These are phyloP conservation scores for Paspalum vaginatum DNA, from an alignment of 176 grass and related monocot genomes.

Conservation along the genomic window DNA sequence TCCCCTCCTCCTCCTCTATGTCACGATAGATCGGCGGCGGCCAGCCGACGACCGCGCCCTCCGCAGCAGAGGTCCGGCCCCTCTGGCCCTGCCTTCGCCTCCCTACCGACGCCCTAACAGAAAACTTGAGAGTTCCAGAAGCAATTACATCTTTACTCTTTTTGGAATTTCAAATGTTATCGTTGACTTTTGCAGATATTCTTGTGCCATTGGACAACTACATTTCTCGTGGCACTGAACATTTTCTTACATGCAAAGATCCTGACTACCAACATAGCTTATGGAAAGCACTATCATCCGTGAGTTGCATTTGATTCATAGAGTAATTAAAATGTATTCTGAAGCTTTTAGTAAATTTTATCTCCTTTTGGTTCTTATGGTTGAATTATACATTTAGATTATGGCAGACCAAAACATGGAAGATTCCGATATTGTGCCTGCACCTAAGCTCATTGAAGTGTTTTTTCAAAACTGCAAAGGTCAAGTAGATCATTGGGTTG, in stretches of 20 bases:
- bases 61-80: too few species aligned
- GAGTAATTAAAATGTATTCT: not conserved
- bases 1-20: too few species aligned
- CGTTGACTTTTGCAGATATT: conserved; percentile 57
- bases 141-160: too few species aligned
- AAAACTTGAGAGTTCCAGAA: conserved; percentile 5
- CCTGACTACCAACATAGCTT: conserved; percentile 89
- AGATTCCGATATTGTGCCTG: conserved; percentile 90
- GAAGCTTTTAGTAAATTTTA: not conserved
- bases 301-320: conserved; percentile 38
- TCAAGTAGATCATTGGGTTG: conserved; percentile 79
- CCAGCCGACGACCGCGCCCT: too few species aligned
- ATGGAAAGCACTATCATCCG: conserved; percentile 73
- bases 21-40: too few species aligned
- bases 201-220: conserved; percentile 92
- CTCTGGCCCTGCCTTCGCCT: too few species aligned
- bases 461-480: conserved; percentile 93
- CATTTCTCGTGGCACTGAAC: conserved; percentile 75
- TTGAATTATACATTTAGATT: conserved; percentile 55
- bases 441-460: conserved; percentile 91
- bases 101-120: too few species aligned
- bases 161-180: not conserved
- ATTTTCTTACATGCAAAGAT: conserved; percentile 82
- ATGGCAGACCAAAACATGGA: conserved; percentile 80
- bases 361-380: conserved; percentile 50